Evolutionary conservation across 768 basidiomycete genomes (phyloP).

Genomic region (Leucocoprinus birnbaumii): DNA sequence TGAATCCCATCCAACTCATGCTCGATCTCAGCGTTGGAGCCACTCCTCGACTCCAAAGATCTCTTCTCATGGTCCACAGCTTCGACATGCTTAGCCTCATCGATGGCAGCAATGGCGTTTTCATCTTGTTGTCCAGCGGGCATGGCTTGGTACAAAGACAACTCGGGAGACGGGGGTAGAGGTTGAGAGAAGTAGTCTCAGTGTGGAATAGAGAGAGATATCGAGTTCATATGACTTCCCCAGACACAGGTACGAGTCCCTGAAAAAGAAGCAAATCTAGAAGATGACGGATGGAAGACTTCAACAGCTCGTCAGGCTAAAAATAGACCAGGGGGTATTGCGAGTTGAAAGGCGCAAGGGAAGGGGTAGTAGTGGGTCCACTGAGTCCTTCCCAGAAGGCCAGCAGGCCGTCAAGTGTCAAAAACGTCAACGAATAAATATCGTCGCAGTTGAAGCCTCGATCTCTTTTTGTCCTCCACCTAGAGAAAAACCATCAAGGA

Average conservation of each 20-base stretch:
- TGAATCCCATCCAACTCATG: slow-evolving; percentile 31
- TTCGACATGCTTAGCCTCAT: slow-evolving; percentile 17
- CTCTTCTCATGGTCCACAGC: slow-evolving; percentile 15
- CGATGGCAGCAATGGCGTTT: slow-evolving; percentile 13
- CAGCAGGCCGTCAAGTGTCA: too few species aligned
- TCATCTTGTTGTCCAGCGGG: slow-evolving; percentile 5
- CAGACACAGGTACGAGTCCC: neutral
- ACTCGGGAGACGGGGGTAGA: neutral
- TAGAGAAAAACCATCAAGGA: too few species aligned
- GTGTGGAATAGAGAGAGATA: neutral
- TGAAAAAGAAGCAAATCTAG: neutral
- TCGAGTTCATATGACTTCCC: neutral
- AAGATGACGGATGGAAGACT: neutral
- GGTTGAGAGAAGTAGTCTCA: too few species aligned
- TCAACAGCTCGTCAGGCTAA: neutral
- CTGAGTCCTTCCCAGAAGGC: too few species aligned
- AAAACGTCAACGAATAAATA: too few species aligned
- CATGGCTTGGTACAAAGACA: slow-evolving; percentile 1
- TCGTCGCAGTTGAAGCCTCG: too few species aligned
- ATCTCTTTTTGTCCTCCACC: too few species aligned
- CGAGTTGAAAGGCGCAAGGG: too few species aligned
- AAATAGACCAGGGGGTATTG: too few species aligned
- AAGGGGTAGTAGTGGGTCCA: too few species aligned
- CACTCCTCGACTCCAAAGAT: slow-evolving; percentile 6
- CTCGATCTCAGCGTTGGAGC: slow-evolving; percentile 10